A percentile compares a stretch with the other conserved stretches of the same genome.
phyloP scores from a whole-genome alignment of 306 rosid species.

The peach (Prunus persica) region Prunus_persica_NCBIv2 NC_034012.1:7358501-7359000 shows the following conservation, averaged over 20 bases:
- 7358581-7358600: too few species aligned
- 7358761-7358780: neutral
- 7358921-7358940: constrained; percentile 18
- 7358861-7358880: neutral
- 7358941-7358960: constrained; percentile 95
- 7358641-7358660: too few species aligned
- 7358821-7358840: neutral
- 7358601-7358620: too few species aligned
- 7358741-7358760: neutral
- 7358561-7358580: too few species aligned
- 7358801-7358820: neutral
- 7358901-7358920: constrained; percentile 4
- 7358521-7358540: neutral
- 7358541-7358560: too few species aligned
- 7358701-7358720: neutral
- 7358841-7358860: neutral
- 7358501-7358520: neutral
- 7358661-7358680: neutral
- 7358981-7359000: constrained; percentile 98
- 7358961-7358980: constrained; percentile 95
- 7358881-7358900: neutral
- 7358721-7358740: neutral
- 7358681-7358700: neutral
- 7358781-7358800: neutral
- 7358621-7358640: too few species aligned